Evolutionary conservation across 2,329 filamentous ascomycete species (phyloP).

Genomic region (Colletotrichum aenigma): DNA sequence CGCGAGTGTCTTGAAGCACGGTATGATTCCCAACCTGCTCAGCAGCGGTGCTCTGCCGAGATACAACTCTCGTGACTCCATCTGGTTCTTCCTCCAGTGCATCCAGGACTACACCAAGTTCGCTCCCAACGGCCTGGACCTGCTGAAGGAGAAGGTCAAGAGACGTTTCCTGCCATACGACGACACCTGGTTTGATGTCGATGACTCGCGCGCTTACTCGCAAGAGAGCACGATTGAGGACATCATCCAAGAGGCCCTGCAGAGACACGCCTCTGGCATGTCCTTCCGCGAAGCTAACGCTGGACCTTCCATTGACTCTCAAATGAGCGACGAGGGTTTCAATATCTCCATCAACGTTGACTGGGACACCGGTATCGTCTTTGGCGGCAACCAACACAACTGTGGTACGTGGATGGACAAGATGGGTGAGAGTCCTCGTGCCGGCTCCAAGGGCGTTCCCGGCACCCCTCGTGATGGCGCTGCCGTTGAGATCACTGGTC

Average conservation of each 20-base stretch:
- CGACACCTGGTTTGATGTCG: slow-evolving; percentile 87
- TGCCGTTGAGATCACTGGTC: slow-evolving; percentile 91
- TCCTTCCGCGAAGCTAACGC: slow-evolving; percentile 95
- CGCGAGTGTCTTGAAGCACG: slow-evolving; percentile 94
- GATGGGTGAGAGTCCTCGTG: slow-evolving; percentile 97
- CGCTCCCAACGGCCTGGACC: slow-evolving; percentile 74
- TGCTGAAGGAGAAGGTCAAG: slow-evolving; percentile 79
- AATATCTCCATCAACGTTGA: slow-evolving; percentile 90
- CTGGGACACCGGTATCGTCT: slow-evolving; percentile 89
- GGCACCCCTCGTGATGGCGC: slow-evolving; percentile 97
- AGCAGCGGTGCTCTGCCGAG: slow-evolving; percentile 84
- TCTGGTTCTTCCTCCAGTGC: slow-evolving; percentile 97
- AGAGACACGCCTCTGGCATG: slow-evolving; percentile 88
- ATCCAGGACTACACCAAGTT: slow-evolving; percentile 92
- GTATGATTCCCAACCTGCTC: slow-evolving; percentile 95
- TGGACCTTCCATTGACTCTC: slow-evolving; percentile 82
- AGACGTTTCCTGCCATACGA: slow-evolving; percentile 93
- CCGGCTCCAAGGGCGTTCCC: slow-evolving; percentile 89
- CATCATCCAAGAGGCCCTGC: slow-evolving; percentile 89
- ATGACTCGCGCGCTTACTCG: slow-evolving; percentile 87
- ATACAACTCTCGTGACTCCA: slow-evolving; percentile 94
- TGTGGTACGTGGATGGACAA: slow-evolving; percentile 99
- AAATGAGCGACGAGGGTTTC: slow-evolving; percentile 94
- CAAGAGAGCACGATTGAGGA: slow-evolving; percentile 83
- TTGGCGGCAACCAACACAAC: slow-evolving; percentile 92